Base-by-base conservation (phyloP, 805 yeast species). In the Starmerella asiatica region DNA sequence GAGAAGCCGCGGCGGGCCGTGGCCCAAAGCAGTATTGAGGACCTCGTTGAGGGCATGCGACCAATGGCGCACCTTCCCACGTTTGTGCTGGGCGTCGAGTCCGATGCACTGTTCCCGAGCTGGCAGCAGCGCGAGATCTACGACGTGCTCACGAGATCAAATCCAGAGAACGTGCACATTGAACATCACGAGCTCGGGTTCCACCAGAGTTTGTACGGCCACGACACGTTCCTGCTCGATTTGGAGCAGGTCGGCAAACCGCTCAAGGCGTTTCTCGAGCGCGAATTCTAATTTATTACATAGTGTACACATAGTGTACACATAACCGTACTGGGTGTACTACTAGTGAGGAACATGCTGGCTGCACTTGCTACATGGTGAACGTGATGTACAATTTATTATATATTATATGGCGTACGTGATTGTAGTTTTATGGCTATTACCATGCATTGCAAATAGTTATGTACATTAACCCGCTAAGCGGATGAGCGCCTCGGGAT, bases 111-210 rank as follows among this genome's bases (percentile, higher is more conserved):
- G 37, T 86, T 86, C 65, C 96, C 96, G 1, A 82, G 78, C 28
- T 83, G 94, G 94, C 96, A 86, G 62, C 96, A 86, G 60, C 61
- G 76, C 41, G 95, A 86, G 56, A 75, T 83, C 41, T 76, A 74
- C 21, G 70, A 73, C 14, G 71, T 75, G 28, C 65, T 86, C 34
- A 35, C 21, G 15, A 14, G 29, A 16, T 42, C 53, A 12, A 55
- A 60, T 32, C 48, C 50, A 18, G 44, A 49, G 19, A 48, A 56
- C 52, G 17, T 59, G 58, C 33, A 65, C 32, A 67, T 79, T 35
- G 62, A 64, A 42, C 83, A 84, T 56, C 67, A 75, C 40, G 95
- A 86, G 56, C 65, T 86, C 43, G 75, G 85, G 31, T 74, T 74
- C 42, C 80, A 81, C 36, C 67, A 79, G 26, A 79, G 93, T 56